Base-by-base conservation (phyloP, 768 basidiomycete genomes). In the Kwoniella dendrophila region DNA sequence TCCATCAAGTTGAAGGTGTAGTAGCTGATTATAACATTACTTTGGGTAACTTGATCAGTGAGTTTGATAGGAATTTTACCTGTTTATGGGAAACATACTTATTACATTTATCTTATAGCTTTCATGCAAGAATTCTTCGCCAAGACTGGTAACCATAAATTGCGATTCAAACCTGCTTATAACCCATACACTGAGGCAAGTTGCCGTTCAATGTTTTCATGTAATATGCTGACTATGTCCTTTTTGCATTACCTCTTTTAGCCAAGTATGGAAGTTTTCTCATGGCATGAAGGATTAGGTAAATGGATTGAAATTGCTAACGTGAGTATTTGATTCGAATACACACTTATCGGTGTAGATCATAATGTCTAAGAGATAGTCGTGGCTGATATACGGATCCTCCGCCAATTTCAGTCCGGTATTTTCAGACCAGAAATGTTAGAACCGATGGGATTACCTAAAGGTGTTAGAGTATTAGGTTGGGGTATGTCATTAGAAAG, bases 371-470 rank as follows among this genome's bases (percentile, higher is more conserved):
- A 24, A 41, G 22, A 3, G 53, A 55, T 16, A 36, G 5, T 48
- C 38, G 10, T 27, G n/a, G 45, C 44, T 44, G 56, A 52, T 44
- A 16, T 3, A 12, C 47, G 14, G 14, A n/a, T 32, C 14, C 48
- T 20, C 4, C 32, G 16, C n/a, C 41, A 22, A 24, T 8, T 18
- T 4, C 41, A 95, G 92, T 78, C 76, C 75, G 96, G 96, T 24
- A 95, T 99, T 90, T 99, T 99, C 87, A 86, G 96, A 33, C 96
- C 96, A 3, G 96, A 99, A 79, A 97, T 99, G 95, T 83, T 99
- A 32, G 93, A 93, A 77, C 93, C 96, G 6, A 97, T 98, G 94
- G 96, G 96, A 32, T 87, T 98, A 76, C 96, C 96, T 0, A 89
- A 90, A 67, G 93, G 93, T 73, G 92, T 98, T 11, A 88, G 93